Conservation (phyloP, 2,329 filamentous ascomycete genomes). For the Coniochaeta prunicola region DNA sequence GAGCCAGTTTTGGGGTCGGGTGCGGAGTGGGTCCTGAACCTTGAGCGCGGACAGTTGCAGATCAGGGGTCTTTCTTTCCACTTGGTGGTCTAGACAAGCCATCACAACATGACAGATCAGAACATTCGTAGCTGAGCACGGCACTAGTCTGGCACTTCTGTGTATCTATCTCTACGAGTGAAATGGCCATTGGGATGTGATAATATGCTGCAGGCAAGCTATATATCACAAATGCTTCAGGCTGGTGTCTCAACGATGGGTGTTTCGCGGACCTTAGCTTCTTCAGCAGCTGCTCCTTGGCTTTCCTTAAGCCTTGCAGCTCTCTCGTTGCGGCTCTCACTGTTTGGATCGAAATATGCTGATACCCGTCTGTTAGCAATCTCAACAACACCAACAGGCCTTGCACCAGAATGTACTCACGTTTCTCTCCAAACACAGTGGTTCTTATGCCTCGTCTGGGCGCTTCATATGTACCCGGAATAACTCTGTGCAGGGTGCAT, state of each 20-base stretch:
- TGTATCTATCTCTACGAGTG: no score
- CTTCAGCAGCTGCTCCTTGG: constrained; percentile 6
- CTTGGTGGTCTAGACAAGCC: not conserved
- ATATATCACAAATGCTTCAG: not conserved
- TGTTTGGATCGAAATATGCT: constrained; percentile 24
- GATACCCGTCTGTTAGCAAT: not conserved
- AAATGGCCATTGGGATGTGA: not conserved
- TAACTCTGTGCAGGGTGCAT: constrained; percentile 31
- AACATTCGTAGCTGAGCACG: no score
- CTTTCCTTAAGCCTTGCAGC: constrained; percentile 12
- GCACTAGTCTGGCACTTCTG: no score
- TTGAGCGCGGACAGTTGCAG: not conserved
- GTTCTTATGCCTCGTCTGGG: constrained; percentile 30
- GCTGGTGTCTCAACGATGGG: not conserved
- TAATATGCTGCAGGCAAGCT: not conserved
- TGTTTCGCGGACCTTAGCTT: not conserved
- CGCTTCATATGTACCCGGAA: constrained; percentile 30
- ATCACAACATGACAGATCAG: no score
- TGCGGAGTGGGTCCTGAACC: not conserved
- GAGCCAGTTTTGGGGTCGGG: not conserved
- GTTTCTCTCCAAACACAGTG: constrained; percentile 36
- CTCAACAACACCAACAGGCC: not conserved
- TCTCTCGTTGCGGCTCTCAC: constrained; percentile 22
- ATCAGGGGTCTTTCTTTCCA: not conserved
- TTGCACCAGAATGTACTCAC: constrained; percentile 17